Evolutionary conservation across 169 alveolate species (phyloP).

Genomic region (Plasmodium chabaudi): DNA sequence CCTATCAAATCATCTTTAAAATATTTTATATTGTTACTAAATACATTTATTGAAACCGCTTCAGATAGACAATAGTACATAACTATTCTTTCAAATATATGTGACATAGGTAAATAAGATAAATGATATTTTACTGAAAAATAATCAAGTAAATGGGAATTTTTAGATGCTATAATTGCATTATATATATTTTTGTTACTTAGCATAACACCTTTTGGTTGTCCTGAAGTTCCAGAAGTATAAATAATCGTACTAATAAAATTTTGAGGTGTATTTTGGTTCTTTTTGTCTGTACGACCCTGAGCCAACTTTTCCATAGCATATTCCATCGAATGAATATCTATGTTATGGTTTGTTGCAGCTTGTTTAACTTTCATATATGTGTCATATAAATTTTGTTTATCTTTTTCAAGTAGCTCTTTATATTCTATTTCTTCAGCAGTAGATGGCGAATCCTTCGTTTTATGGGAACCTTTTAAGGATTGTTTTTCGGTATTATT

Average conservation of each 20-base stretch:
- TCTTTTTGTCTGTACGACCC: background rate
- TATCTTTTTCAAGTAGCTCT: too few species aligned
- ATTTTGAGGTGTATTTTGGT: slow-evolving; percentile 73
- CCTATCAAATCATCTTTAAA: slow-evolving; percentile 14
- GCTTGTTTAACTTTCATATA: too few species aligned
- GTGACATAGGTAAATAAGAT: slow-evolving; percentile 96
- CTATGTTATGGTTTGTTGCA: background rate
- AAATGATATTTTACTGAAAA: slow-evolving; percentile 77
- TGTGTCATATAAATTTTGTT: too few species aligned
- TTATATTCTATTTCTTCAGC: too few species aligned
- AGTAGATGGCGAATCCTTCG: too few species aligned
- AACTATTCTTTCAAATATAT: slow-evolving; percentile 93
- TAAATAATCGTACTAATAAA: slow-evolving; percentile 92
- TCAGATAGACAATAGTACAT: slow-evolving; percentile 48
- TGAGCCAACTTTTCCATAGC: background rate
- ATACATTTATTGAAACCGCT: slow-evolving; percentile 20
- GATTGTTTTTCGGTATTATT: too few species aligned
- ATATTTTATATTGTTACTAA: slow-evolving; percentile 28
- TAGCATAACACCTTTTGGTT: slow-evolving; percentile 97
- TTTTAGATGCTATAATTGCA: slow-evolving; percentile 3
- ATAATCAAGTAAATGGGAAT: background rate
- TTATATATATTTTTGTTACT: slow-evolving; percentile 82
- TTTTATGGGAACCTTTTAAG: too few species aligned
- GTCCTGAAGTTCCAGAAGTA: slow-evolving; percentile 99
- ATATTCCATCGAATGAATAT: background rate